These are phyloP conservation scores for Vairimorpha ceranae DNA, from an alignment of 371 early-diverging fungal species.

Conservation along the genomic window DNA sequence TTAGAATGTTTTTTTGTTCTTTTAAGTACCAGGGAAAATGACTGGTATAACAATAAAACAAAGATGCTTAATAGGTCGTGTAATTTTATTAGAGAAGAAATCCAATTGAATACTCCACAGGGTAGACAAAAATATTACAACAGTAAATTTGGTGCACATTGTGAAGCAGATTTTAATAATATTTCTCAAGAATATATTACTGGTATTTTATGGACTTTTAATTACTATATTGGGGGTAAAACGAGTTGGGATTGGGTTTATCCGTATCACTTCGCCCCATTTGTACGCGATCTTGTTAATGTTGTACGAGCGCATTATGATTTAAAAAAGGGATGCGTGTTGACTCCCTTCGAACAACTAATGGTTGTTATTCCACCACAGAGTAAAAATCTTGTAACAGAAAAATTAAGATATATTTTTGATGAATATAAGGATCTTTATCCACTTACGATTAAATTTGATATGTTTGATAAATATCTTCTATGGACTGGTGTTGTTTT, in stretches of 20 bases:
- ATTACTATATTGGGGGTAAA: conserved; percentile 87
- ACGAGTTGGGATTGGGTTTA: conserved; percentile 96
- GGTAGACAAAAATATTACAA: conserved; percentile 58
- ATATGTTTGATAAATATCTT: conserved; percentile 90
- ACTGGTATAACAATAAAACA: conserved; percentile 44
- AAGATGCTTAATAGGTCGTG: conserved; percentile 27
- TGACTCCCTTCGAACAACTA: conserved; percentile 87
- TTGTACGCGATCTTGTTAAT: conserved; percentile 75
- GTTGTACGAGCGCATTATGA: conserved; percentile 64
- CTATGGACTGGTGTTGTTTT: conserved; percentile 77
- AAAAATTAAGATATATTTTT: conserved; percentile 73
- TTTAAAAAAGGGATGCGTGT: conserved; percentile 74
- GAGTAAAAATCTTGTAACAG: conserved; percentile 64
- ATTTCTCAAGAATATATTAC: conserved; percentile 77
- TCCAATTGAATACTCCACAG: conserved; percentile 25
- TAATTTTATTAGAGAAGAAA: conserved; percentile 38
- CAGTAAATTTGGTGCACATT: conserved; percentile 49
- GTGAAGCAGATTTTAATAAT: conserved; percentile 41
- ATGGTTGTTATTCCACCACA: conserved; percentile 91
- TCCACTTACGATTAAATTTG: conserved; percentile 78
- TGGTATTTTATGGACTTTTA: conserved; percentile 92
- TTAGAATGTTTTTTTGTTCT: conserved; percentile 43
- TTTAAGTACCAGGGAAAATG: conserved; percentile 49
- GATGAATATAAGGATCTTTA: conserved; percentile 77
- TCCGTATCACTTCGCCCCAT: conserved; percentile 92